Conservation (phyloP, 148 eudicot species). For the Euryodendron excelsum region DNA sequence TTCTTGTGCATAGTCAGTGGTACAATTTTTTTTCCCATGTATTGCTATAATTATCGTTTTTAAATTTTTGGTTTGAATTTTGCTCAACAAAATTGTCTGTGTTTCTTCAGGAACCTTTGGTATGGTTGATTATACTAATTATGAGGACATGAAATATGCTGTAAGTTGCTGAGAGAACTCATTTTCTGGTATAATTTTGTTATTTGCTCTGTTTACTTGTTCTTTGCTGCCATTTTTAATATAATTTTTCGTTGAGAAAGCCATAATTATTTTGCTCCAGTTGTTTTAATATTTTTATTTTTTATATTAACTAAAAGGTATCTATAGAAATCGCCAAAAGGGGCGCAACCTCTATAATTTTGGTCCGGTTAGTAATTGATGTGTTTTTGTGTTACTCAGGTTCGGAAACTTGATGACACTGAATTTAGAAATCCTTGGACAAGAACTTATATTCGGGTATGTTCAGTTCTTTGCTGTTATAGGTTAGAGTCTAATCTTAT, state of each 20-base stretch:
- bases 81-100: not conserved
- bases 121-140: constrained; percentile 87
- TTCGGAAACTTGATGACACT: constrained; percentile 92
- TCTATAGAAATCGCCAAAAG: too few relatives aligned
- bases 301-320: too few relatives aligned
- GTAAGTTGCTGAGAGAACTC: constrained; percentile 43
- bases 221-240: not conserved
- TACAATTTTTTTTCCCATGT: not conserved
- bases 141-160: constrained; percentile 98
- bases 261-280: not conserved
- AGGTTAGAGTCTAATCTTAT: not conserved
- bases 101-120: constrained; percentile 77
- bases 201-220: not conserved
- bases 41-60: not conserved
- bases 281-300: not conserved
- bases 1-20: not conserved
- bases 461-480: constrained; percentile 1
- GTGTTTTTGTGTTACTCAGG: constrained; percentile 37
- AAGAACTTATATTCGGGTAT: constrained; percentile 76
- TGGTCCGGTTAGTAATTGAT: not conserved
- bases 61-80: not conserved
- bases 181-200: not conserved
- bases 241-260: not conserved
- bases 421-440: constrained; percentile 98
- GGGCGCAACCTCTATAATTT: too few relatives aligned